phyloP scores from a whole-genome alignment of 495 filamentous ascomycete species.

The Xylaria sp. region DNA sequence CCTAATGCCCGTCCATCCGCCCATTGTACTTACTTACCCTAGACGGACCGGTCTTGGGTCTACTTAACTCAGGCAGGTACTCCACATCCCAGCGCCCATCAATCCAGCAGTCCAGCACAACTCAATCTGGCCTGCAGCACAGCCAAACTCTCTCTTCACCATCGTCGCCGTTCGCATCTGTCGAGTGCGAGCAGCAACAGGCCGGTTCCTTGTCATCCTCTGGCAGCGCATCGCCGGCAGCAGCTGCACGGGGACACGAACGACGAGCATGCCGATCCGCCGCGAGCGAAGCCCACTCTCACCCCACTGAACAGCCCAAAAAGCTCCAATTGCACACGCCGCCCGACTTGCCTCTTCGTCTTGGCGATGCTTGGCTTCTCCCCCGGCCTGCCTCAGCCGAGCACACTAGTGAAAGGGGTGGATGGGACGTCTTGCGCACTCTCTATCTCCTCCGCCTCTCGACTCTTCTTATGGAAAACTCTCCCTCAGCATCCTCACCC shows the following conservation, averaged over 20 bases:
- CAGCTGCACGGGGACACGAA: neutral
- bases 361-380: conserved; percentile 29
- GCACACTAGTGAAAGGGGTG: conserved; percentile 27
- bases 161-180: neutral
- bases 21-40: too few species aligned
- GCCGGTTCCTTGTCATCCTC: neutral
- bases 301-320: conserved; percentile 16
- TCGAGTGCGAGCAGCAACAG: neutral
- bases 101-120: neutral
- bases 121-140: neutral
- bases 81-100: neutral
- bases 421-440: conserved; percentile 1
- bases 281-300: conserved; percentile 16
- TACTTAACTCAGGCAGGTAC: neutral
- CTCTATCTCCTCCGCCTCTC: neutral
- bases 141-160: neutral
- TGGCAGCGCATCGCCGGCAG: neutral
- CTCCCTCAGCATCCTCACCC: conserved; percentile 17
- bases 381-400: conserved; percentile 26
- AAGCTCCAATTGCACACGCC: conserved; percentile 23
- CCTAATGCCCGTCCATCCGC: neutral
- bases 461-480: conserved; percentile 20
- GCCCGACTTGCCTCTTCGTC: conserved; percentile 24
- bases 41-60: neutral
- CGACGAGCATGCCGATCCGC: conserved; percentile 19